Evolutionary conservation across 495 filamentous ascomycete genomes (phyloP).

Genomic region (Neurospora sp.): DNA sequence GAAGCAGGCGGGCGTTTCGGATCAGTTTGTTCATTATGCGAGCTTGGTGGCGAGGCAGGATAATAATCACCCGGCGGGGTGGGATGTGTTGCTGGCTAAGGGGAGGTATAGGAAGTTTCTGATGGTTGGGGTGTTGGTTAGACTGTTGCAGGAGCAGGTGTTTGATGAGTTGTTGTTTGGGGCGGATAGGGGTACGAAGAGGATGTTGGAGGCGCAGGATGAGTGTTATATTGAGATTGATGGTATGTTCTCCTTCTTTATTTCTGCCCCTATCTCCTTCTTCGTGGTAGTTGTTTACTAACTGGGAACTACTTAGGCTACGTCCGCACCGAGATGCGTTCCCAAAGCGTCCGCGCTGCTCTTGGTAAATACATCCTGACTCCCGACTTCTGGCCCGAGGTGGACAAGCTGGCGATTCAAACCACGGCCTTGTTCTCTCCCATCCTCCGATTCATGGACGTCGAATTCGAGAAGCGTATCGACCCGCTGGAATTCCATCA

Average conservation of each 20-base stretch:
- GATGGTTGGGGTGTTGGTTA: slow-evolving; percentile 29
- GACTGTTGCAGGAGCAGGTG: slow-evolving; percentile 31
- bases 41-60: slow-evolving; percentile 28
- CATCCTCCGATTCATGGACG: slow-evolving; percentile 25
- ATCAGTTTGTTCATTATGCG: slow-evolving; percentile 27
- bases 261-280: background rate
- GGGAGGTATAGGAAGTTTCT: slow-evolving; percentile 27
- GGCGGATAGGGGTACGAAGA: slow-evolving; percentile 13
- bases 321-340: slow-evolving; percentile 27
- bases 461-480: slow-evolving; percentile 9
- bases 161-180: slow-evolving; percentile 39
- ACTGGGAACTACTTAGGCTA: slow-evolving; percentile 22
- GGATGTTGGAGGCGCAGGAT: slow-evolving; percentile 28
- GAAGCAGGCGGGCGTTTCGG: slow-evolving; percentile 8
- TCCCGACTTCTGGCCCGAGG: slow-evolving; percentile 27
- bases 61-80: slow-evolving; percentile 19
- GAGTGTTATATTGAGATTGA: slow-evolving; percentile 22
- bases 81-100: slow-evolving; percentile 30
- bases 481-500: slow-evolving; percentile 22
- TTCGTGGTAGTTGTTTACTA: background rate
- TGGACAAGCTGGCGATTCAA: slow-evolving; percentile 32
- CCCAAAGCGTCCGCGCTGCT: slow-evolving; percentile 17
- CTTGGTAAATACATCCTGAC: slow-evolving; percentile 23
- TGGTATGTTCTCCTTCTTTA: slow-evolving; percentile 19
- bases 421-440: slow-evolving; percentile 32